Conservation (phyloP, 208 protist species). For the Leishmania major region DNA sequence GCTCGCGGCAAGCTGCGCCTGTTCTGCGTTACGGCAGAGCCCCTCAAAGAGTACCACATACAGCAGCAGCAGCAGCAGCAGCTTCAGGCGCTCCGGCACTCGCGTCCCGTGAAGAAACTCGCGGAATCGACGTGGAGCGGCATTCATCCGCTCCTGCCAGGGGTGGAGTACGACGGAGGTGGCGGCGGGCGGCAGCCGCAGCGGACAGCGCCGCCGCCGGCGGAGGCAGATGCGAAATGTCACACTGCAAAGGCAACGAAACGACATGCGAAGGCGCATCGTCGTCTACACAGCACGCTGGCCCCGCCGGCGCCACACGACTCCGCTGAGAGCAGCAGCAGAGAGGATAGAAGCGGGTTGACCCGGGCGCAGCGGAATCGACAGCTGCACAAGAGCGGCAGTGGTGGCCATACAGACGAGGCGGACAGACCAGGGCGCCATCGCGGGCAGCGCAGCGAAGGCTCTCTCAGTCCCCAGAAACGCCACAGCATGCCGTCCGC, state of each 20-base stretch:
- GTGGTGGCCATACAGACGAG: not conserved
- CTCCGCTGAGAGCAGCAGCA: not conserved
- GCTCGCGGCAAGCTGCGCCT: slow-evolving; percentile 64
- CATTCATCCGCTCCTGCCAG: slow-evolving; percentile 8
- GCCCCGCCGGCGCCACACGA: not conserved
- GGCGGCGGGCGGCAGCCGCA: not conserved
- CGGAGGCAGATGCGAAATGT: not conserved
- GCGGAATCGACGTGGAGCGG: slow-evolving; percentile 7
- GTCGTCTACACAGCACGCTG: not conserved
- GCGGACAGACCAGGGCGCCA: not conserved
- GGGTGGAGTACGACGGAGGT: not conserved
- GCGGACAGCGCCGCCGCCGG: not conserved
- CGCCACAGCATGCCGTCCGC: not conserved
- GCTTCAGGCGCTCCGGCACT: slow-evolving; percentile 13
- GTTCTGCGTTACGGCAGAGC: slow-evolving; percentile 71
- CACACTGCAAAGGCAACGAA: not conserved
- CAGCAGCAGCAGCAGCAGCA: slow-evolving; percentile 51
- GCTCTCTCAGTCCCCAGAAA: not conserved
- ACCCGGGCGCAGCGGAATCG: slow-evolving; percentile 5
- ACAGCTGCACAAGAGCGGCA: not conserved
- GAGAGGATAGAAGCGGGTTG: not conserved
- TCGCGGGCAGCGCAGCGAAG: not conserved
- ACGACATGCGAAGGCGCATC: not conserved
- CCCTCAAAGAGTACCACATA: slow-evolving; percentile 44
- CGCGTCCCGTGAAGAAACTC: not conserved